A percentile compares a stretch with the other conserved stretches of the same genome.
Evolutionary conservation across 176 grass and related monocot species (phyloP).

Genomic region (Cenchrus purpureus): DNA sequence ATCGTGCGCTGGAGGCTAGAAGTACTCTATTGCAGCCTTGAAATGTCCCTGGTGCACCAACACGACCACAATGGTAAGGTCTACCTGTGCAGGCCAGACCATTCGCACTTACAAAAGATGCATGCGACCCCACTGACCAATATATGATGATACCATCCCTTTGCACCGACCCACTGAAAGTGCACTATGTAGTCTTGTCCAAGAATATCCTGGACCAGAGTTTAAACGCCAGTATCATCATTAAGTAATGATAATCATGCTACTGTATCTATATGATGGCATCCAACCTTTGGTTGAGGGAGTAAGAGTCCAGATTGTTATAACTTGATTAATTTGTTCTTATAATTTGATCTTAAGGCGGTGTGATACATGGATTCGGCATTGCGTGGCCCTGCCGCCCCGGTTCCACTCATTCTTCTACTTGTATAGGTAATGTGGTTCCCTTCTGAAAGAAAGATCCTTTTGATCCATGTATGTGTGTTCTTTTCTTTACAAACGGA

Average conservation of each 20-base stretch:
- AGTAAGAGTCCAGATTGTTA: neutral
- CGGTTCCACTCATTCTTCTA: neutral
- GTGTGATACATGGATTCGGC: neutral
- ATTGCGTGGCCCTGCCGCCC: neutral
- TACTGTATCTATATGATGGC: neutral
- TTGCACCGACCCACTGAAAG: slow-evolving; percentile 23
- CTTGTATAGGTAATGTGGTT: neutral
- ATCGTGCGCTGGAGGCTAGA: neutral
- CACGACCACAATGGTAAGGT: slow-evolving; percentile 12
- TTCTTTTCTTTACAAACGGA: neutral
- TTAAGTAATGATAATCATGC: neutral
- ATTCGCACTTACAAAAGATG: neutral
- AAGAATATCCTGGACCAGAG: neutral
- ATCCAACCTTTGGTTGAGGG: neutral
- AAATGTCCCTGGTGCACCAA: slow-evolving; percentile 16
- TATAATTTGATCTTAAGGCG: neutral
- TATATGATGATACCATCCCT: neutral
- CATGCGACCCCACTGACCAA: slow-evolving; percentile 11
- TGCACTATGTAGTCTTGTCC: neutral
- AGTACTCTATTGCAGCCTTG: slow-evolving; percentile 28
- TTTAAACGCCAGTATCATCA: slow-evolving; percentile 5
- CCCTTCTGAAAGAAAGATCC: neutral
- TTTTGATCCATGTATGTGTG: neutral
- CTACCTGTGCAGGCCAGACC: neutral
- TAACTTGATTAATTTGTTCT: no score